These are phyloP conservation scores for Trametes meyenii DNA, from an alignment of 768 basidiomycete genomes.

Conservation along the genomic window DNA sequence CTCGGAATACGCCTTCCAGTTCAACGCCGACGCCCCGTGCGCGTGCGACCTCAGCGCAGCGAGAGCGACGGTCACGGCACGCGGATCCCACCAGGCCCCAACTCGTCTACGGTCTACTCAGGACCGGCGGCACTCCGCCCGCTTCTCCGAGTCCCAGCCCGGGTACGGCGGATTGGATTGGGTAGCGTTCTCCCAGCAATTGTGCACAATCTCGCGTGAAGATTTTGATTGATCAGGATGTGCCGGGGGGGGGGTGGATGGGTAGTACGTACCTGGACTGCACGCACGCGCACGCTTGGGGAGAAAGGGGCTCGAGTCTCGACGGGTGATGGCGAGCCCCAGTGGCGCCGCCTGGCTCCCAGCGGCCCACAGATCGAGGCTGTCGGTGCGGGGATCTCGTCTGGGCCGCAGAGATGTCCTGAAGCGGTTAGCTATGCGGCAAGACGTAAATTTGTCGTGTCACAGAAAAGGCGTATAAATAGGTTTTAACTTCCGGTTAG, in stretches of 20 bases:
- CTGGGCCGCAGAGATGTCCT: constrained; percentile 1
- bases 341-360: no score
- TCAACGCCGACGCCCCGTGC: no score
- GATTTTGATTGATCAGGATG: neutral
- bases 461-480: neutral
- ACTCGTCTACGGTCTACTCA: no score
- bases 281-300: no score
- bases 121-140: no score
- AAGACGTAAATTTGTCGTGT: neutral
- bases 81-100: no score
- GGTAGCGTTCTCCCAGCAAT: neutral
- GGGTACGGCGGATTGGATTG: neutral
- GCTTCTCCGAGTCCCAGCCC: no score
- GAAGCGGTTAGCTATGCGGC: constrained; percentile 6
- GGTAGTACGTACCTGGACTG: neutral
- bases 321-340: neutral
- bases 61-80: no score
- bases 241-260: neutral
- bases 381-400: neutral
- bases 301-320: neutral
- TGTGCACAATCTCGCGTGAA: neutral
- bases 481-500: neutral
- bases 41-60: no score
- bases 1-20: no score
- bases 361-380: neutral